Conservation (phyloP, 116 monocot genomes). For the Dioscorea cayenensis region DNA sequence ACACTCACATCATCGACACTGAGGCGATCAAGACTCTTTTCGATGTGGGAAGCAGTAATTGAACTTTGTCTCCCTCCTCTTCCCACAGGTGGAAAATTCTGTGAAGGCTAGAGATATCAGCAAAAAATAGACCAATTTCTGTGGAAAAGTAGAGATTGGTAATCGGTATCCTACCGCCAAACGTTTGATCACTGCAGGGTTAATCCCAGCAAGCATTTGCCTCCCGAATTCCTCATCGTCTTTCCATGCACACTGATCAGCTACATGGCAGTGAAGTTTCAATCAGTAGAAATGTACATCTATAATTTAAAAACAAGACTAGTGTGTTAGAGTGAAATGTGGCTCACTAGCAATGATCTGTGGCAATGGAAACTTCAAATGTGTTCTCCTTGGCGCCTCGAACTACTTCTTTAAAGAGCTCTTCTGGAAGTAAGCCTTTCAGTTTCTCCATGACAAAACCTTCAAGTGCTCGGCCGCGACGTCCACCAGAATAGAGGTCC, state of each 20-base stretch:
- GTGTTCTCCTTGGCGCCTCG: conserved; percentile 17
- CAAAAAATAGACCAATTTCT: neutral
- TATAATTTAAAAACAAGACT: neutral
- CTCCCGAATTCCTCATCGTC: conserved; percentile 65
- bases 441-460: conserved; percentile 28
- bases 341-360: conserved; percentile 48
- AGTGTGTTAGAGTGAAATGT: too few species aligned
- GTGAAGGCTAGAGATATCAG: conserved; percentile 1
- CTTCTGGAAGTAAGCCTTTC: conserved; percentile 43
- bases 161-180: conserved; percentile 26
- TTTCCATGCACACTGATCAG: conserved; percentile 50
- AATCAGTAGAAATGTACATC: neutral
- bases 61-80: conserved; percentile 41
- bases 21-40: conserved; percentile 34
- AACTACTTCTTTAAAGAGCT: conserved; percentile 26
- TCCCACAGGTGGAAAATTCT: conserved; percentile 53
- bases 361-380: conserved; percentile 51
- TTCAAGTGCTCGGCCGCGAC: conserved; percentile 7
- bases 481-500: conserved; percentile 32
- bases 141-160: neutral
- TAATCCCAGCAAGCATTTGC: conserved; percentile 70
- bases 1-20: conserved; percentile 26
- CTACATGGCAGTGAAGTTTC: conserved; percentile 9
- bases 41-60: conserved; percentile 26
- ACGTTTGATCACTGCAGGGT: conserved; percentile 45